Evolutionary conservation across 208 protist genomes (phyloP).

Genomic region (Entamoeba histolytica): DNA sequence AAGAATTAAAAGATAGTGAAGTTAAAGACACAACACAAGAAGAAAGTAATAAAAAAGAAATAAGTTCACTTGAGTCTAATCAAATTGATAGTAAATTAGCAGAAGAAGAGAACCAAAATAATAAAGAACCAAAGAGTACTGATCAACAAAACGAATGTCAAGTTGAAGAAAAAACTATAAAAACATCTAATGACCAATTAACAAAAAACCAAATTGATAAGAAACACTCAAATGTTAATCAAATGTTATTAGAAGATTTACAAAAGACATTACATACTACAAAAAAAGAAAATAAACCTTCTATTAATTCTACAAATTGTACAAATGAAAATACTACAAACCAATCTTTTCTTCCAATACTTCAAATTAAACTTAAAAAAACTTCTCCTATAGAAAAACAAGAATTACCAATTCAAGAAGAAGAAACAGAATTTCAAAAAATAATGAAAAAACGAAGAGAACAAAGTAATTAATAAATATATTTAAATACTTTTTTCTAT

Average conservation of each 20-base stretch:
- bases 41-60: neutral
- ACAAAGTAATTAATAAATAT: neutral
- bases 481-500: too few relatives aligned
- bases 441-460: neutral
- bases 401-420: neutral
- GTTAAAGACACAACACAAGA: neutral
- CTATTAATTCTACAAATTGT: too few relatives aligned
- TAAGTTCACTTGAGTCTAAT: neutral
- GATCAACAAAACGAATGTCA: too few relatives aligned
- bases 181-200: too few relatives aligned
- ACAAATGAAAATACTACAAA: neutral
- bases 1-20: neutral
- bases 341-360: neutral
- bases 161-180: too few relatives aligned
- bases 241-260: neutral
- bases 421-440: neutral
- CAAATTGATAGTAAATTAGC: neutral
- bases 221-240: neutral
- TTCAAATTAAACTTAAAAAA: neutral
- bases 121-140: too few relatives aligned
- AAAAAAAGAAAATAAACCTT: neutral
- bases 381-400: neutral
- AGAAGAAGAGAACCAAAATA: neutral
- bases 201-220: neutral
- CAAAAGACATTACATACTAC: neutral